Base-by-base conservation (phyloP, 441 rosid genomes). In the Biscutella laevigata region DNA sequence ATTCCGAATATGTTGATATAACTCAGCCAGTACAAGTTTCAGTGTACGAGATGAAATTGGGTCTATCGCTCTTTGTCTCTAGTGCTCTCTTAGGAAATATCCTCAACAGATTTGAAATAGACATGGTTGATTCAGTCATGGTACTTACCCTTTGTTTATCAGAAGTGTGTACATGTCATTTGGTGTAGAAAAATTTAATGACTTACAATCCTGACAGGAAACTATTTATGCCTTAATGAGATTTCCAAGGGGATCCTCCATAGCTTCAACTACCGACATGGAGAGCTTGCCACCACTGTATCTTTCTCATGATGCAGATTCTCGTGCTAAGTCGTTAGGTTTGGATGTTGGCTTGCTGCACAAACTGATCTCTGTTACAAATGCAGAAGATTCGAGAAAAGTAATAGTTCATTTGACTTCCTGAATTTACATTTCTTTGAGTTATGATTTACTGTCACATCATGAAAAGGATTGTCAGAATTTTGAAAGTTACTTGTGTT, bases 11-110 rank as follows among this genome's bases (percentile, higher is more conserved):
- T 61, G 53, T 67, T 62, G 99, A 92, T 72, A 53, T 88, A 61
- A 76, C 77, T 54, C 95, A 82, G 62, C 99, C 99, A 66, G 64
- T 88, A 72, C 99, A 86, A 77, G 97, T 92, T 57, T 89, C 97
- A 25, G 71, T 86, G 24, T 92, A 84, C 30, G 95, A 92, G 76
- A 88, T 92, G 83, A 92, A 92, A 66, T 60, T 88, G 59, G 99
- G 97, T 40, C 60, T 88, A 45, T 79, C 94, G 21, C 70, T 92
- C 43, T 67, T 84, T 66, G 58, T 82, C 25, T 75, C 86, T 56
- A 77, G 75, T 62, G 61, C 64, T 45, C 37, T 79, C 53, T 73
- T 72, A 64, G 71, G 72, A 35, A 70, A 56, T 16, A 38, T 71
- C 42, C 74, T 74, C 48, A 59, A 55, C 30, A 70, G 35, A 62